Conservation (phyloP, 2,329 filamentous ascomycete species). For the Nemania sp. region DNA sequence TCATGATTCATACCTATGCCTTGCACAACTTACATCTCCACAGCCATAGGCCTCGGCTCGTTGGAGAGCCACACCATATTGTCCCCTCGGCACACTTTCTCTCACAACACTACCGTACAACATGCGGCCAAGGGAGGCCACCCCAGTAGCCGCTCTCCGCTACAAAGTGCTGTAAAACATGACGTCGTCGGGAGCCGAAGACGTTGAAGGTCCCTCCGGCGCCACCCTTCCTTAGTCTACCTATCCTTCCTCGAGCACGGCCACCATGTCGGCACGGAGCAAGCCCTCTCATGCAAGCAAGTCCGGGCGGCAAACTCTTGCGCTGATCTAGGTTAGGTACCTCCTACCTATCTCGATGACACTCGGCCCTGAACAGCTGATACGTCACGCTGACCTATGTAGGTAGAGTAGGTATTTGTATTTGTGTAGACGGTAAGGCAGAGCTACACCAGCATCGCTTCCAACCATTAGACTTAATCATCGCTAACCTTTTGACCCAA, state of each 20-base stretch:
- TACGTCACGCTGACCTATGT: conserved; percentile 8
- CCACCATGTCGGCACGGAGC: neutral
- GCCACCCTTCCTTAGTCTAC: neutral
- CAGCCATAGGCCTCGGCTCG: conserved; percentile 1
- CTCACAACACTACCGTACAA: neutral
- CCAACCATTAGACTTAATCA: too few species aligned
- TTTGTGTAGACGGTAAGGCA: too few species aligned
- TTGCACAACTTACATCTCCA: neutral
- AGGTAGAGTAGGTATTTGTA: too few species aligned
- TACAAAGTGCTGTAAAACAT: neutral
- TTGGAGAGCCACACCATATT: neutral
- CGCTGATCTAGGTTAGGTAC: neutral
- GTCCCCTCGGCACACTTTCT: neutral
- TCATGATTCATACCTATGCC: too few species aligned
- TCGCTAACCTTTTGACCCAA: too few species aligned
- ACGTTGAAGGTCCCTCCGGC: neutral
- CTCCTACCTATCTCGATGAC: neutral
- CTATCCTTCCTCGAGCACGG: neutral
- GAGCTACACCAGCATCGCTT: too few species aligned
- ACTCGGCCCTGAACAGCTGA: neutral
- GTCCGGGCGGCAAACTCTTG: conserved; percentile 9
- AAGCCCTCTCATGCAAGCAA: neutral
- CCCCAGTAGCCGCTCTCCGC: conserved; percentile 4
- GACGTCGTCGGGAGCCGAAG: neutral
- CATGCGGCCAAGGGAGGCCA: conserved; percentile 15